Evolutionary conservation across 2,329 filamentous ascomycete species (phyloP).

Genomic region (Claviceps pazoutovae): DNA sequence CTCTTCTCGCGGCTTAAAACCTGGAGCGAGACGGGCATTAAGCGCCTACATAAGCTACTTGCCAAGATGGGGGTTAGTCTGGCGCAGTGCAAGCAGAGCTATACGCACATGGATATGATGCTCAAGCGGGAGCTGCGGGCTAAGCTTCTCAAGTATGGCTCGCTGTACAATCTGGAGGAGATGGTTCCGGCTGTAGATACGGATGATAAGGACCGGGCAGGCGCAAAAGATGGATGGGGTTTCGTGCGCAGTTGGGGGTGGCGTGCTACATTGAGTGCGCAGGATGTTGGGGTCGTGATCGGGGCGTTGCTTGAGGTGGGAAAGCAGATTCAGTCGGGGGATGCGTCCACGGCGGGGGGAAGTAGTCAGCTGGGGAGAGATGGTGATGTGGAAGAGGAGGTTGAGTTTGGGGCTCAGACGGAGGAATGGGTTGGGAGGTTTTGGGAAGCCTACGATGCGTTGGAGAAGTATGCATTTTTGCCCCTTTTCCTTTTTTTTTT

Average conservation of each 20-base stretch:
- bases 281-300: slow-evolving; percentile 86
- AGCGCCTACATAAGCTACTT: slow-evolving; percentile 81
- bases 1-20: slow-evolving; percentile 83
- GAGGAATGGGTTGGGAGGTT: slow-evolving; percentile 55
- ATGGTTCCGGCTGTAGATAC: slow-evolving; percentile 71
- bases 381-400: slow-evolving; percentile 33
- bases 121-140: slow-evolving; percentile 76
- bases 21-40: slow-evolving; percentile 82
- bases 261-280: slow-evolving; percentile 84
- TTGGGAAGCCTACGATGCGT: slow-evolving; percentile 59
- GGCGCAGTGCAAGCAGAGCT: slow-evolving; percentile 86
- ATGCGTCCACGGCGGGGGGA: slow-evolving; percentile 12
- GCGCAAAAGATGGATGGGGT: slow-evolving; percentile 83
- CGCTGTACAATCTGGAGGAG: slow-evolving; percentile 84
- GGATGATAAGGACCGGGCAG: slow-evolving; percentile 53
- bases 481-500: too few species aligned
- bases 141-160: slow-evolving; percentile 80
- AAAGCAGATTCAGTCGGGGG: slow-evolving; percentile 31
- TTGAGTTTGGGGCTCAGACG: slow-evolving; percentile 35
- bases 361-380: slow-evolving; percentile 23
- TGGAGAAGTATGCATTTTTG: slow-evolving; percentile 43
- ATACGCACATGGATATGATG: slow-evolving; percentile 97
- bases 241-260: slow-evolving; percentile 97
- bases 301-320: slow-evolving; percentile 90
- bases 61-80: slow-evolving; percentile 97